Percentiles rank a stretch among this genome's conserved stretches.
These are phyloP conservation scores for Cicer judaicum DNA, from an alignment of 306 rosid genomes.

Conservation along the genomic window DNA sequence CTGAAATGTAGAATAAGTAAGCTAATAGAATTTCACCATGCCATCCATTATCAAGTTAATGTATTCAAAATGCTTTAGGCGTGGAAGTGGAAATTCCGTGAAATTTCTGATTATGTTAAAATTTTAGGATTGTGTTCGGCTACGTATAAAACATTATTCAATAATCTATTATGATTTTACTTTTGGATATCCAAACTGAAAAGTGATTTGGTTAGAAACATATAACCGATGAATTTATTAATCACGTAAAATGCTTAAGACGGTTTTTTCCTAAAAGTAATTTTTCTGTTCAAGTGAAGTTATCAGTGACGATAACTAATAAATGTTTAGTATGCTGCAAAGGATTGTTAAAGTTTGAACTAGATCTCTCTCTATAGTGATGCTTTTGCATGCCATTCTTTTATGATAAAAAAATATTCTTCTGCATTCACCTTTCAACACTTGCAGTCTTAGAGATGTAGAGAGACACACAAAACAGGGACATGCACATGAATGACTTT, in stretches of 20 bases:
- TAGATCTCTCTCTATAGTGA: too few relatives aligned
- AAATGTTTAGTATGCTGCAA: too few relatives aligned
- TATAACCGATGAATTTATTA: slow-evolving; percentile 18
- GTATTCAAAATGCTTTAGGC: slow-evolving; percentile 15
- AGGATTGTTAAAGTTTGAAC: too few relatives aligned
- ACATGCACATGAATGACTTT: slow-evolving; percentile 28
- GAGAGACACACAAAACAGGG: slow-evolving; percentile 34
- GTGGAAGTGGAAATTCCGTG: slow-evolving; percentile 30
- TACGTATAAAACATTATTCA: slow-evolving; percentile 14
- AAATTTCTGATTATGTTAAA: slow-evolving; percentile 27
- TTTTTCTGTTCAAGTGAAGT: background rate
- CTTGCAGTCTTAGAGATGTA: slow-evolving; percentile 8
- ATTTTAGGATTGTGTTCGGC: background rate
- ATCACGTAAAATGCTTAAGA: slow-evolving; percentile 9
- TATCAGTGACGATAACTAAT: background rate
- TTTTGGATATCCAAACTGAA: slow-evolving; percentile 5
- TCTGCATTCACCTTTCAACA: slow-evolving; percentile 15
- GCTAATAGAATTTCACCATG: slow-evolving; percentile 12
- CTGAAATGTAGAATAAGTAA: slow-evolving; percentile 20
- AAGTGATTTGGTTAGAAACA: slow-evolving; percentile 20
- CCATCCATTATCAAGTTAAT: slow-evolving; percentile 15
- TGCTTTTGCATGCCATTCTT: too few relatives aligned
- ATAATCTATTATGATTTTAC: slow-evolving; percentile 16
- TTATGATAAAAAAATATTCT: background rate
- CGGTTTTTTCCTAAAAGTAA: background rate